Evolutionary conservation across 495 filamentous ascomycete species (phyloP).

Genomic region (Staphylotrichum tortipilum): DNA sequence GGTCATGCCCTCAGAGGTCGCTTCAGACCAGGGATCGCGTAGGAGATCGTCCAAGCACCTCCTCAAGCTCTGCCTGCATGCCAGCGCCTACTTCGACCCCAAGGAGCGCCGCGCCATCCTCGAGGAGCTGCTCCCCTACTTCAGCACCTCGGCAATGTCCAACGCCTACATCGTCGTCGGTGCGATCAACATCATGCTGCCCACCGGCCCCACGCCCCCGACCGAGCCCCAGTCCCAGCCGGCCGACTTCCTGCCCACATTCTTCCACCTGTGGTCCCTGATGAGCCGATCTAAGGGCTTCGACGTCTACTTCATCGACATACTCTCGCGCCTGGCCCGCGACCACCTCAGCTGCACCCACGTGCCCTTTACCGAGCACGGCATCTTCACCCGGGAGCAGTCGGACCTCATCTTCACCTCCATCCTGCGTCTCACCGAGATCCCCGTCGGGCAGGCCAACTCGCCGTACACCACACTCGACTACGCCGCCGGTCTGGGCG

Average conservation of each 20-base stretch:
- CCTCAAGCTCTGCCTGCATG: slow-evolving; percentile 79
- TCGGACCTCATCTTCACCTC: slow-evolving; percentile 89
- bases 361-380: slow-evolving; percentile 76
- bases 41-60: slow-evolving; percentile 46
- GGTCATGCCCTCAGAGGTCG: slow-evolving; percentile 74
- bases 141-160: slow-evolving; percentile 84
- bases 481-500: slow-evolving; percentile 67
- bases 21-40: slow-evolving; percentile 37
- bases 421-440: slow-evolving; percentile 80
- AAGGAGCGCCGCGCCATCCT: slow-evolving; percentile 75
- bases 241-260: slow-evolving; percentile 74
- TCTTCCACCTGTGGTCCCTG: slow-evolving; percentile 94
- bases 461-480: slow-evolving; percentile 89
- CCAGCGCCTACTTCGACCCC: slow-evolving; percentile 88
- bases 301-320: slow-evolving; percentile 80
- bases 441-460: slow-evolving; percentile 91
- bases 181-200: slow-evolving; percentile 75
- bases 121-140: slow-evolving; percentile 92
- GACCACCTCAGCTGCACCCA: slow-evolving; percentile 68
- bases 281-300: slow-evolving; percentile 82
- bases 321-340: slow-evolving; percentile 75
- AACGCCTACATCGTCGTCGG: slow-evolving; percentile 83
- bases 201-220: slow-evolving; percentile 68
- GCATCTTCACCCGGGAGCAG: slow-evolving; percentile 87
- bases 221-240: slow-evolving; percentile 65